These are phyloP conservation scores for Nepenthes gracilis DNA, from an alignment of 148 eudicot species.

Conservation along the genomic window DNA sequence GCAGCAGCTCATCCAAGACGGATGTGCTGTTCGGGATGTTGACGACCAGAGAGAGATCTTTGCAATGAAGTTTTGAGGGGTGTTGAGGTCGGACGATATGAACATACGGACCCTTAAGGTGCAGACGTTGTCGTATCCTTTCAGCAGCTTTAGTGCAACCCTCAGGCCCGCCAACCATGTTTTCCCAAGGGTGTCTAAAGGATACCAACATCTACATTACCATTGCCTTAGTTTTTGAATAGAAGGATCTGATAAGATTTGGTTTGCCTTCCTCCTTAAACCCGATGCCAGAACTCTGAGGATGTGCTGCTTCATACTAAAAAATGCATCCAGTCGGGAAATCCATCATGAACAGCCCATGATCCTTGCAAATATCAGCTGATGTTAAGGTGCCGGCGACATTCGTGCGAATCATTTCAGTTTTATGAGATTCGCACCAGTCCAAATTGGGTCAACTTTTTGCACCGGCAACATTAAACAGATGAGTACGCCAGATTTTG, in stretches of 20 bases:
- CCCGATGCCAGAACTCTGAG: constrained; percentile 59
- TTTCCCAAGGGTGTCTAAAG: no score
- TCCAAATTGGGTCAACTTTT: constrained; percentile 56
- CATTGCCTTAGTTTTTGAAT: constrained; percentile 78
- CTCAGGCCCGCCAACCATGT: no score
- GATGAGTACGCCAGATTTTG: constrained; percentile 57
- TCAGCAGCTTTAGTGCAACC: constrained; percentile 39
- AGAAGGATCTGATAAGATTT: constrained; percentile 58
- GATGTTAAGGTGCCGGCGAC: no score
- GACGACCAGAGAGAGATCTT: constrained; percentile 42
- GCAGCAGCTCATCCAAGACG: constrained; percentile 61
- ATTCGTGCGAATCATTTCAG: no score
- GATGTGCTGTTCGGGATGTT: no score
- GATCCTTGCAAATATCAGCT: constrained; percentile 59
- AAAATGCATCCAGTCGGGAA: constrained; percentile 73
- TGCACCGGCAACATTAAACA: constrained; percentile 73
- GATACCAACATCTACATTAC: no score
- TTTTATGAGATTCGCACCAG: no score
- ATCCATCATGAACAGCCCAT: constrained; percentile 49
- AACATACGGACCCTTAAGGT: constrained; percentile 82
- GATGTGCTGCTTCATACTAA: constrained; percentile 53
- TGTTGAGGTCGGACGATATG: constrained; percentile 31
- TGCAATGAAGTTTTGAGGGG: constrained; percentile 52
- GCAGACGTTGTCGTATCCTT: constrained; percentile 78
- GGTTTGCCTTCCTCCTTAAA: constrained; percentile 69